These are phyloP conservation scores for Ascochyta viciae-villosae DNA, from an alignment of 2,329 filamentous ascomycete genomes.

Conservation along the genomic window DNA sequence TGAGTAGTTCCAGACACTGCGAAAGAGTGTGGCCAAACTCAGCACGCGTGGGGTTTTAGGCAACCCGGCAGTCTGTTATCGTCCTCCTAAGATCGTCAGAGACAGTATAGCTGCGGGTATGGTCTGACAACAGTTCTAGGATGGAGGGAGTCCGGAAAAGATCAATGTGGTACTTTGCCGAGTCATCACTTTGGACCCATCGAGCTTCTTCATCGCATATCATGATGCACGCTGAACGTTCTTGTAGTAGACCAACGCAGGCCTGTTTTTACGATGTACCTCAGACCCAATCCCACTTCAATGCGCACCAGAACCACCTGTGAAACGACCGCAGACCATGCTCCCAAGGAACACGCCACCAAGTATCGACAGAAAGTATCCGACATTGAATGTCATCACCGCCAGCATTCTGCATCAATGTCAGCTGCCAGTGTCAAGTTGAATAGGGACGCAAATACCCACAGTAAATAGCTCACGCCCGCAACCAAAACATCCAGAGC, in stretches of 20 bases:
- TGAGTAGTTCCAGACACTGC: too few relatives aligned
- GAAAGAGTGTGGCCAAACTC: too few relatives aligned
- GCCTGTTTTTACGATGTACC: too few relatives aligned
- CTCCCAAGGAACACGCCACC: constrained; percentile 81
- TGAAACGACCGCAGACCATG: constrained; percentile 74
- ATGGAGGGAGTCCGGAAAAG: background rate
- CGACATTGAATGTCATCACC: constrained; percentile 86
- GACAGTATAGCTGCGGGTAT: background rate
- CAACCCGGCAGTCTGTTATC: too few relatives aligned
- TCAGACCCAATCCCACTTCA: background rate
- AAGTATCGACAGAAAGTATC: constrained; percentile 79
- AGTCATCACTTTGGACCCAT: too few relatives aligned
- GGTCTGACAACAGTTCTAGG: background rate
- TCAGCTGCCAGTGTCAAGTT: background rate
- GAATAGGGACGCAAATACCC: constrained; percentile 51
- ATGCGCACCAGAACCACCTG: constrained; percentile 12
- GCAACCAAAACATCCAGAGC: constrained; percentile 72
- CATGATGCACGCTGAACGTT: too few relatives aligned
- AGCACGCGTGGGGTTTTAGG: too few relatives aligned
- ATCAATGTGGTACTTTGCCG: background rate
- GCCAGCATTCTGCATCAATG: constrained; percentile 74
- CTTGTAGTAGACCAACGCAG: too few relatives aligned
- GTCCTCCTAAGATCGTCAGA: too few relatives aligned
- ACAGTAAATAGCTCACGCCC: constrained; percentile 85
- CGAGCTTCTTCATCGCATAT: too few relatives aligned